A percentile compares a stretch with the other conserved stretches of the same genome.
phyloP scores from a whole-genome alignment of 345 rosid species.

The Citropsis articulata region DNA sequence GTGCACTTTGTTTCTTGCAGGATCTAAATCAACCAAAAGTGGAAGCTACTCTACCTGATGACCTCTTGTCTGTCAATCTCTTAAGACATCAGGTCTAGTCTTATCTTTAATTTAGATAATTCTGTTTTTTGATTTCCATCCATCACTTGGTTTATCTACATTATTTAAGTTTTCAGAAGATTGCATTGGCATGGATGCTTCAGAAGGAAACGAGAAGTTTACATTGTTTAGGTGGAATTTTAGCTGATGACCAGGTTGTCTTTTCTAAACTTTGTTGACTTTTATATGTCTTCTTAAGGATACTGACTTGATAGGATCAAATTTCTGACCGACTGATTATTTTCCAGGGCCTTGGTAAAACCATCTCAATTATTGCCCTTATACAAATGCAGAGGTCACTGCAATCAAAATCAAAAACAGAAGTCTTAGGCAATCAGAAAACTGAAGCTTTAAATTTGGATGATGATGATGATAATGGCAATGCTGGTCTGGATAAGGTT shows the following conservation, averaged over 20 bases:
- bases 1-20: conserved; percentile 39
- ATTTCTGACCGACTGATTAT: conserved; percentile 4
- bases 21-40: conserved; percentile 80
- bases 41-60: conserved; percentile 67
- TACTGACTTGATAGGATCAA: not conserved
- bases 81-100: conserved; percentile 83
- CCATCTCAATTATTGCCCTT: conserved; percentile 92
- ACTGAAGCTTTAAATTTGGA: conserved; percentile 84
- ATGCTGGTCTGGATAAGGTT: conserved; percentile 29
- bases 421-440: conserved; percentile 38
- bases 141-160: conserved; percentile 11
- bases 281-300: not conserved
- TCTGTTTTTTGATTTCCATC: conserved; percentile 2
- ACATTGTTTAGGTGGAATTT: conserved; percentile 88
- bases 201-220: conserved; percentile 84
- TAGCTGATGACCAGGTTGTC: conserved; percentile 97
- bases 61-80: conserved; percentile 83
- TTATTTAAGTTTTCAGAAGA: conserved; percentile 55
- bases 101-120: conserved; percentile 7
- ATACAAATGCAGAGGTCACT: conserved; percentile 63
- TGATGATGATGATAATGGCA: conserved; percentile 61
- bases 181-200: conserved; percentile 97
- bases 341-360: conserved; percentile 95
- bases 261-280: not conserved
- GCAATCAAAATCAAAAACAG: conserved; percentile 55